Evolutionary conservation across 2,329 filamentous ascomycete genomes (phyloP).

Genomic region (Pseudocercospora fijiensis): DNA sequence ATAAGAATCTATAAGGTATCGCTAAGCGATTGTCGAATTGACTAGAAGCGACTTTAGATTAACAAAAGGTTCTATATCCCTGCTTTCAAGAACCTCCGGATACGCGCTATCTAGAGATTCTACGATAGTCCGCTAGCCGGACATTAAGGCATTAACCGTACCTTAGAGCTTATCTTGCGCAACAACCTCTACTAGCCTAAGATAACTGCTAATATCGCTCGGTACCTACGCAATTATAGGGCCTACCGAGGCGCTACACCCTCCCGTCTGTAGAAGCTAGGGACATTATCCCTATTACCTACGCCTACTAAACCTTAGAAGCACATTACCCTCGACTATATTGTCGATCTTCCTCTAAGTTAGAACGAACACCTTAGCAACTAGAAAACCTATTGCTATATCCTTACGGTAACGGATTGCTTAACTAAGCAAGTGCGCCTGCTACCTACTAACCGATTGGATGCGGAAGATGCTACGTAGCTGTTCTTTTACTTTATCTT

Average conservation of each 20-base stretch:
- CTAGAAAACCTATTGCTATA: neutral
- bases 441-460: neutral
- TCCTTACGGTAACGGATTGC: neutral
- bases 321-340: neutral
- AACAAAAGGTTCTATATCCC: neutral
- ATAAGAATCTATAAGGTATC: neutral
- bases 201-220: no score
- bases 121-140: neutral
- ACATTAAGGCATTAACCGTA: neutral
- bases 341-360: neutral
- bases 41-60: neutral
- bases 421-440: neutral
- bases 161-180: neutral
- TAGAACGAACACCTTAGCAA: neutral
- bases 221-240: no score
- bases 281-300: neutral
- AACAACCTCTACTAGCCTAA: no score
- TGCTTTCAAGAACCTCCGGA: neutral
- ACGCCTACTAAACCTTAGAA: neutral
- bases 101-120: neutral
- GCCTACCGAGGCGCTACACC: neutral
- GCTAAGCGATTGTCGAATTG: neutral
- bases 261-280: neutral
- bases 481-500: neutral
- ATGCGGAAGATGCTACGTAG: neutral